Percentiles rank a stretch among this genome's conserved stretches.
Conservation (phyloP, 192 early-diverging fungal species). For the Allomyces arbusculus region DNA sequence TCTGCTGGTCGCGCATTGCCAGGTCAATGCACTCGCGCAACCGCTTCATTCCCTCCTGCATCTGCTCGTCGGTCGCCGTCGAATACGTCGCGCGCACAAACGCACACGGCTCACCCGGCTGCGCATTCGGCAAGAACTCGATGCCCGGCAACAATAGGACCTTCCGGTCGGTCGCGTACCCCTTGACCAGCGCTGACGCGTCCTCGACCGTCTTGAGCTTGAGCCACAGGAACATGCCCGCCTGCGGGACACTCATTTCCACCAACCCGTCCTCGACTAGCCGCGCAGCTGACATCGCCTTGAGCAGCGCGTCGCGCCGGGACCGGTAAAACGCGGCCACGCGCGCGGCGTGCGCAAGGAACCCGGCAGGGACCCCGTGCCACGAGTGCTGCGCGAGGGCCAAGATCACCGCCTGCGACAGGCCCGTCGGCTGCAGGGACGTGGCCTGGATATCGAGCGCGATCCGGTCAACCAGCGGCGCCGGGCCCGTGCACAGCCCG, state of each 20-base stretch:
- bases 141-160: constrained; percentile 52
- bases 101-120: constrained; percentile 10
- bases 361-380: constrained; percentile 37
- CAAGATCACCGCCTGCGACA: constrained; percentile 56
- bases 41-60: constrained; percentile 38
- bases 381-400: constrained; percentile 49
- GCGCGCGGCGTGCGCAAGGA: constrained; percentile 49
- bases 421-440: constrained; percentile 62
- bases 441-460: constrained; percentile 61
- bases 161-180: constrained; percentile 27
- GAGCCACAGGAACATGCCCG: constrained; percentile 92
- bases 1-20: too few relatives aligned
- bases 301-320: constrained; percentile 46
- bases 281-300: constrained; percentile 21
- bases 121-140: not conserved
- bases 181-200: not conserved
- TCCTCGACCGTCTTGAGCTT: constrained; percentile 21
- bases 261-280: constrained; percentile 34
- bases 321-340: constrained; percentile 55
- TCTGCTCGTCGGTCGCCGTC: constrained; percentile 33
- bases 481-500: constrained; percentile 53
- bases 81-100: constrained; percentile 51
- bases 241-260: constrained; percentile 33
- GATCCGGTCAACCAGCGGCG: constrained; percentile 54
- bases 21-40: constrained; percentile 17